Evolutionary conservation across 1,284 basidiomycete genomes (phyloP).

Genomic region (Trametes polyzona): DNA sequence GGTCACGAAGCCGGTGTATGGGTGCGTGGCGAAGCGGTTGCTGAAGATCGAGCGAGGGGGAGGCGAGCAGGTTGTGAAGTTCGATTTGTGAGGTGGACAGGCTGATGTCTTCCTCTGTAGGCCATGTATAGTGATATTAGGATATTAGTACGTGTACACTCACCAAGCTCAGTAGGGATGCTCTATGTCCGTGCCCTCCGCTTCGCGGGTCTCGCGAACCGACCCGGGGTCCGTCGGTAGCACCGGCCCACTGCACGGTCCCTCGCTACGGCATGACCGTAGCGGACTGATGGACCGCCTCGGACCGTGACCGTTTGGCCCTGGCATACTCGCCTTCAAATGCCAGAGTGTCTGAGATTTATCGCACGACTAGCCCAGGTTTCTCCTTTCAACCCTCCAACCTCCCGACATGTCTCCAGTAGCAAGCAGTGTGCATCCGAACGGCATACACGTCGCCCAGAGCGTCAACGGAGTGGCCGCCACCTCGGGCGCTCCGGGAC

Average conservation of each 20-base stretch:
- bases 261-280: not conserved
- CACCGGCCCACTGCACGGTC: too few species aligned
- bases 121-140: too few species aligned
- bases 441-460: constrained; percentile 23
- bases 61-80: constrained; percentile 72
- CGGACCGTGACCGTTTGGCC: constrained; percentile 7
- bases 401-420: constrained; percentile 5
- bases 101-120: too few species aligned
- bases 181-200: too few species aligned
- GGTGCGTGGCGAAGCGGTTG: constrained; percentile 73
- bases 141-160: too few species aligned
- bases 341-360: not conserved
- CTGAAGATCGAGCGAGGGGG: constrained; percentile 74
- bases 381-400: not conserved
- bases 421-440: constrained; percentile 8
- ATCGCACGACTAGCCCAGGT: not conserved
- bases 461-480: constrained; percentile 7
- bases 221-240: too few species aligned
- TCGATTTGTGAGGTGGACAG: constrained; percentile 57
- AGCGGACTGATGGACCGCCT: constrained; percentile 18
- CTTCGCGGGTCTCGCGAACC: too few species aligned
- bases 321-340: too few species aligned
- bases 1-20: constrained; percentile 61
- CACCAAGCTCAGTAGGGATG: too few species aligned
- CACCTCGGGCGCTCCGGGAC: constrained; percentile 25